Evolutionary conservation across 305 asterid genomes (phyloP), one percentile per base, ranked within the genome.

Genomic region (Euphrasia arctica): DNA sequence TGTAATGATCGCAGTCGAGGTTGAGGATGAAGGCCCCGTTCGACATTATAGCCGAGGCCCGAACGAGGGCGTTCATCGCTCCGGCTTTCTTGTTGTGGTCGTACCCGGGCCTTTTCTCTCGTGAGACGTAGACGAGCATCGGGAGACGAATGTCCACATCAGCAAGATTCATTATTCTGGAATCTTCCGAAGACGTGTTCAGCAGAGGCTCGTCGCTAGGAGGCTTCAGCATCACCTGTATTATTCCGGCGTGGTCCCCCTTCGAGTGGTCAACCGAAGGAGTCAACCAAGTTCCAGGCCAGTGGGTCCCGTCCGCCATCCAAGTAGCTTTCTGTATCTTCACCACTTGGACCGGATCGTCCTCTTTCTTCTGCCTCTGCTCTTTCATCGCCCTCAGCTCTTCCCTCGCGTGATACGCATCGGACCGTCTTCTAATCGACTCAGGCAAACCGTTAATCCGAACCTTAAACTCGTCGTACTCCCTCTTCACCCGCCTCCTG

Each of bases 1-100:
- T 32, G 36, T 32, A 32, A 32, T 85, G 94, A 50, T 85, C 90
- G 61, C 94, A 85, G 63, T 86, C 94, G 22, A 86, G 94, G 75
- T 86, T 86, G 63, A 86, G 94, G 48, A 86, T 86, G 75, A 86
- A 86, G 56, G 94, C 82, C 1, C 94, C 90, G 39, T 86, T 87
- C 8, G 95, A 87, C 95, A 87, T 81, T 78, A 87, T 72, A 4
- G 95, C 95, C 12, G 95, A 87, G 54, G 92, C 92, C 69, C 95
- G 80, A 61, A 87, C 95, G 15, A 87, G 79, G 67, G 95, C 90
- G 32, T 87, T 87, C 95, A 87, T 87, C 50, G 95, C 95, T 5
- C 95, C 92, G 11, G 95, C 95, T 74, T 87, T 87, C 81, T 87
- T 87, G 69, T 87, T 87, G 74, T 87, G 95, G 71, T 87, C 89